Evolutionary conservation across 2,329 filamentous ascomycete genomes (phyloP), one percentile per base, ranked within the genome.

Genomic region (Byssoonygena ceratinophila): DNA sequence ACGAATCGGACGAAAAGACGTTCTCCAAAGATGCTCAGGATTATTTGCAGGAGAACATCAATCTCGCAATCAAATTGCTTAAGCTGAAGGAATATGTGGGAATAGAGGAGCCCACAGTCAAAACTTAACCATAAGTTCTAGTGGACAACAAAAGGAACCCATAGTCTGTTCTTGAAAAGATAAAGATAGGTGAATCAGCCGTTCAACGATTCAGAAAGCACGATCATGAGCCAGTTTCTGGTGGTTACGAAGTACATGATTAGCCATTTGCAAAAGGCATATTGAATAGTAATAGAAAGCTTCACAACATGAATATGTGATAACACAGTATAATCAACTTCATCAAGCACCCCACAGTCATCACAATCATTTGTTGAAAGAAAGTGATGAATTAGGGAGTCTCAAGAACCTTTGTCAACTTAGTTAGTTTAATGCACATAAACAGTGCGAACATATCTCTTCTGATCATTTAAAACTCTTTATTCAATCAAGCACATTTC

Each of bases 81-180:
- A 89, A 91, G 77, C 84, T 98, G 71, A 87, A 96, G 77, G 86
- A 96, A 76, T 89, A 85, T 67, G 82, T 97, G 62, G 90, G 89
- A 66, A 84, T 90, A 56, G 88, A 88, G 63, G 85, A 95, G 76
- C 92, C 92, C 32, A 88, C 95, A 73, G 92, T 98, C 64, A 94
- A 90, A 83, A 98, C 91, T 55, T 97, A 83, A 73, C 57, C 14
- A n/a, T 16, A 6, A n/a, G 32, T 12, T 12, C 8, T 36, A 36
- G 8, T 11, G 8, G 32, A 36, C 3, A 20, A 4, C n/a, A 39
- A 20, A 39, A 39, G 36, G 16, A 20, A 39, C 18, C 32, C 32
- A 34, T 34, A 11, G 32, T 29, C 7, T 34, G 7, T 11, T 9
- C 3, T 14, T 34, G 7, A 11, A 34, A 11, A 3, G 32, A 14